Evolutionary conservation across 352 stramenopile genomes (phyloP), one percentile per base, ranked within the genome.

Genomic region (Phytopythium delawarense): DNA sequence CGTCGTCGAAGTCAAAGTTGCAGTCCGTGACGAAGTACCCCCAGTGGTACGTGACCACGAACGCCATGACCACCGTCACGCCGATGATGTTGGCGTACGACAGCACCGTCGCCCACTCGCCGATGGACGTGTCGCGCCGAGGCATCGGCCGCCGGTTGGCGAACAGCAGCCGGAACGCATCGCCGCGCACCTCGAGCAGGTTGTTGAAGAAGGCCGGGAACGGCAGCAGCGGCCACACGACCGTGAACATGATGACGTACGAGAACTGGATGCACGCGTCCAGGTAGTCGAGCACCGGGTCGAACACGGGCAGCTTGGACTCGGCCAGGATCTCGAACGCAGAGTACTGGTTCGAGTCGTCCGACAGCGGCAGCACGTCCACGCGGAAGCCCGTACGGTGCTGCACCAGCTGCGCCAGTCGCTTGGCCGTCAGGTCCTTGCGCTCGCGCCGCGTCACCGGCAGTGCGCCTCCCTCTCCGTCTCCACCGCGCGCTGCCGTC

Each of bases 221-320:
- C 37, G 88, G 88, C 56, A 96, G 61, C 45, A 96, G 64, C n/a
- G 86, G 86, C 88, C 88, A 96, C 60, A 94, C 88, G 11, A 92
- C 86, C 5, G 86, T 95, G 59, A 96, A 96, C 88, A 96, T 96
- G 65, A 94, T 76, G 57, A 96, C 83, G 63, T 95, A 96, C 7
- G 86, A 94, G 57, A 96, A 93, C 70, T 96, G 88, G 58, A 96
- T 94, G 62, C 83, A 89, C 9, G 87, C 82, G 64, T 94, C 86
- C 62, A 96, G 64, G 62, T 96, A 96, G 68, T 96, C 88, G 39
- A 93, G 69, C 65, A 90, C 85, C 28, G 87, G 81, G 49, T 94
- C 85, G 44, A 94, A 96, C 0, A 91, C 71, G 13, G 86, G 80
- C 21, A 96, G 65, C 57, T 94, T 92, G 12, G 76, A 83, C 61